Evolutionary conservation across 306 rosid species (phyloP).

Genomic region (Vigna hirtella): DNA sequence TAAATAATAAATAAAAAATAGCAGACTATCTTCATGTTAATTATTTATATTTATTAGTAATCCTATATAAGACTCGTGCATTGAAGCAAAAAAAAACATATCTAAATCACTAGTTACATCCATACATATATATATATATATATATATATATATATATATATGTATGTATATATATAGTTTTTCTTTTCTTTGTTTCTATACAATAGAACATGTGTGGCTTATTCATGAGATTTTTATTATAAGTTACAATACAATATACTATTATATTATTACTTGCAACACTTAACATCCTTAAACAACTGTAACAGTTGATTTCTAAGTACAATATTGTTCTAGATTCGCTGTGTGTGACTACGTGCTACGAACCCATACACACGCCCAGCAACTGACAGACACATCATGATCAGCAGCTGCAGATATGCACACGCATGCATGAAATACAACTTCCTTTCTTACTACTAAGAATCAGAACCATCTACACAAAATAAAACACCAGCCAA

Average conservation of each 20-base stretch:
- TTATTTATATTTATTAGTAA: no score
- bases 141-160: no score
- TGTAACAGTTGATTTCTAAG: constrained; percentile 11
- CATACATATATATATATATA: no score
- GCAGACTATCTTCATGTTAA: no score
- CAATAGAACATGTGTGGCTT: background rate
- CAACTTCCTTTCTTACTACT: constrained; percentile 19
- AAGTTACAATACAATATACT: background rate
- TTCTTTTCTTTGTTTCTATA: background rate
- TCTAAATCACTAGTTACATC: background rate
- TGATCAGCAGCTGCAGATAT: constrained; percentile 22
- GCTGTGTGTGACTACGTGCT: constrained; percentile 25
- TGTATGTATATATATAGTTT: no score
- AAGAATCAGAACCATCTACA: constrained; percentile 13
- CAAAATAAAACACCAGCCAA: background rate
- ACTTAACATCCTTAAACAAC: constrained; percentile 26
- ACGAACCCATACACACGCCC: background rate
- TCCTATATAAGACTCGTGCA: no score
- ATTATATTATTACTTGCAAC: background rate
- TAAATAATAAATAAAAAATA: no score
- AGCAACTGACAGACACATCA: constrained; percentile 30
- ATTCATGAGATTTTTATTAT: background rate
- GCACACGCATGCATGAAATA: constrained; percentile 43
- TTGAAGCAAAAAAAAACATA: no score
- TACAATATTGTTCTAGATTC: constrained; percentile 20